These are phyloP conservation scores for Monosporascus sp. DNA, from an alignment of 2,329 filamentous ascomycete species.

Conservation along the genomic window DNA sequence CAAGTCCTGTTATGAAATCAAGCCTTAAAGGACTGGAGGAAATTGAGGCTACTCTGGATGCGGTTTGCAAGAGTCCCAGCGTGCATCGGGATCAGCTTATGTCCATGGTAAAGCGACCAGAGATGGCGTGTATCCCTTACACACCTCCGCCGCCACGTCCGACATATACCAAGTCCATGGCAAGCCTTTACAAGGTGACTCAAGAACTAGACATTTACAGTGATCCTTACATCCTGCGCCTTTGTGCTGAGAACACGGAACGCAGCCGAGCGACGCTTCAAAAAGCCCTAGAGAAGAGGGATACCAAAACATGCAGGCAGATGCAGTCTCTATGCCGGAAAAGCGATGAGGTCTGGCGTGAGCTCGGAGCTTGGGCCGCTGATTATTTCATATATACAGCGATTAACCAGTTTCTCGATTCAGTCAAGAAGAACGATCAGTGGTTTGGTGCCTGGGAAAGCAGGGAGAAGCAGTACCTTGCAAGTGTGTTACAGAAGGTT, in stretches of 20 bases:
- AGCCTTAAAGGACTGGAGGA: slow-evolving; percentile 48
- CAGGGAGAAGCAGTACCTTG: slow-evolving; percentile 53
- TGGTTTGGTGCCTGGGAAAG: slow-evolving; percentile 37
- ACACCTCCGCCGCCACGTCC: slow-evolving; percentile 1
- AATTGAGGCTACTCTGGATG: slow-evolving; percentile 66
- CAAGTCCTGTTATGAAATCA: slow-evolving; percentile 67
- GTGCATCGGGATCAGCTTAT: slow-evolving; percentile 64
- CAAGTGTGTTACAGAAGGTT: slow-evolving; percentile 37
- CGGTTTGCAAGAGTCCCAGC: slow-evolving; percentile 64
- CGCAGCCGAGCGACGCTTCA: slow-evolving; percentile 34
- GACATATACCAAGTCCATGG: slow-evolving; percentile 32
- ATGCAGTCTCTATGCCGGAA: slow-evolving; percentile 50
- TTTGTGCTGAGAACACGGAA: slow-evolving; percentile 38
- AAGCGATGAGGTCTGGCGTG: slow-evolving; percentile 42
- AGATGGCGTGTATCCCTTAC: slow-evolving; percentile 38
- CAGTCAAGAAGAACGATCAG: slow-evolving; percentile 16
- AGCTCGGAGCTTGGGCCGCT: slow-evolving; percentile 64
- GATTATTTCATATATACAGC: slow-evolving; percentile 58
- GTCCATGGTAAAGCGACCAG: slow-evolving; percentile 62
- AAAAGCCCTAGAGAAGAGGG: slow-evolving; percentile 34
- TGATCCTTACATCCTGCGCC: slow-evolving; percentile 54
- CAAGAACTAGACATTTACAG: slow-evolving; percentile 46
- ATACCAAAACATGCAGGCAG: slow-evolving; percentile 50
- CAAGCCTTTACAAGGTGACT: slow-evolving; percentile 37
- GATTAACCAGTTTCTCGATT: slow-evolving; percentile 30